Base-by-base conservation (phyloP, 2,329 filamentous ascomycete species). In the Xylaria hypoxylon region DNA sequence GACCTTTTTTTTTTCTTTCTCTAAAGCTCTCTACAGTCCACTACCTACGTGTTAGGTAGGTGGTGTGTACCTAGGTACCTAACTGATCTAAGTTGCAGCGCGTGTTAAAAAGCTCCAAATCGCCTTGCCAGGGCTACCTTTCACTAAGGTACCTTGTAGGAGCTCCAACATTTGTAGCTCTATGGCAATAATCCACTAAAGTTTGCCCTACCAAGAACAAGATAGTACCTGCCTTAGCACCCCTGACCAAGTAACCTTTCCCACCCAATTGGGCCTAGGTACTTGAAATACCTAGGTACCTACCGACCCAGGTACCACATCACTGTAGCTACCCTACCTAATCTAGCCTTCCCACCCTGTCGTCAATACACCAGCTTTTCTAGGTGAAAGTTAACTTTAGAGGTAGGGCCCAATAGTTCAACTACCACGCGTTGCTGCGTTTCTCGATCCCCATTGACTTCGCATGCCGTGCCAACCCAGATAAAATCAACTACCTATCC, bases 1-100 rank as follows among this genome's bases (percentile, higher is more conserved):
- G 67, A 68, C 63, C 45, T 68, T 68, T 63, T 53, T 50, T 28
- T 47, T n/a, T 19, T 5, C 11, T n/a, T 40, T 3, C 2, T 22
- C 22, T 38, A n/a, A n/a, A n/a, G n/a, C 13, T 15, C 13, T 38
- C 13, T 38, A 13, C 35, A 38, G 3, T 15, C 5, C 13, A 2
- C 13, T 15, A 10, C 2, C 35, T 15, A 15, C 10, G 10, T 35
- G 4, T 8, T 31, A 31, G n/a, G n/a, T n/a, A n/a, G n/a, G n/a
- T n/a, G n/a, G n/a, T 8, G 4, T 38, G 28, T 51, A 31, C 11
- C 26, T 51, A 35, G 3, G 28, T 33, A 48, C 28, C n/a, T 51
- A 10, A 11, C 7, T 19, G 13, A 26, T 1, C 33, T n/a, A 17
- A 35, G 19, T 13, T 56, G 13, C 40, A 15, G 24, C 40, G 40